Evolutionary conservation across 1,284 basidiomycete species (phyloP).

Genomic region (Ceratobasidium sp.): DNA sequence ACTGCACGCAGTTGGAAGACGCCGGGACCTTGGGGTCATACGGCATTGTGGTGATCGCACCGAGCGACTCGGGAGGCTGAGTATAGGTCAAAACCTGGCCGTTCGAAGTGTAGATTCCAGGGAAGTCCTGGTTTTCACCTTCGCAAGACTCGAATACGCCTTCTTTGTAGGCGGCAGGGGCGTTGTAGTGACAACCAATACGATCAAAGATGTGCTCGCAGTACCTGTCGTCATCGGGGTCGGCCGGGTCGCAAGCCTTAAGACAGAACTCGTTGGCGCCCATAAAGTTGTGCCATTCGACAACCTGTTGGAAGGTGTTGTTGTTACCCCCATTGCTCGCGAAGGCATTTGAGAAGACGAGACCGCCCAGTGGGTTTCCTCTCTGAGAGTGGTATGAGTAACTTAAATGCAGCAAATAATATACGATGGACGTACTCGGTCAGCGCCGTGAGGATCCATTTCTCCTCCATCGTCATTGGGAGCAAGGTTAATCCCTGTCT

Average conservation of each 20-base stretch:
- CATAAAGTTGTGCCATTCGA: conserved; percentile 67
- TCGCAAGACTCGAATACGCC: conserved; percentile 47
- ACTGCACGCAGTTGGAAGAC: conserved; percentile 68
- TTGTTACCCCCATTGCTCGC: conserved; percentile 49
- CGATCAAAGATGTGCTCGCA: conserved; percentile 73
- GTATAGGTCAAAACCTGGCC: conserved; percentile 55
- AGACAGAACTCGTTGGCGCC: conserved; percentile 62
- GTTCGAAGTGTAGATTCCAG: conserved; percentile 47
- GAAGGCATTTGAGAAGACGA: conserved; percentile 65
- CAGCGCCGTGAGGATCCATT: conserved; percentile 44
- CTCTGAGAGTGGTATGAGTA: conserved; percentile 43
- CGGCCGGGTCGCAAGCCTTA: conserved; percentile 67
- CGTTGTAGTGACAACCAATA: conserved; percentile 67
- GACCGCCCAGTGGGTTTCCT: conserved; percentile 62
- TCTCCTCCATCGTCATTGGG: conserved; percentile 50
- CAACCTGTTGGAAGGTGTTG: conserved; percentile 56
- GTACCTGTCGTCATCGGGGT: conserved; percentile 58
- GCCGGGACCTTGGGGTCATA: conserved; percentile 66
- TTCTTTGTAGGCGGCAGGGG: conserved; percentile 47
- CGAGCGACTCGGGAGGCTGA: conserved; percentile 67
- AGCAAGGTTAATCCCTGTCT: conserved; percentile 47
- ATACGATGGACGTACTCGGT: too few relatives aligned
- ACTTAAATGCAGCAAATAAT: too few relatives aligned
- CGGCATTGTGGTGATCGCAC: conserved; percentile 64
- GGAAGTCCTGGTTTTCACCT: conserved; percentile 47